Conservation (phyloP, 768 basidiomycete genomes). For the Xanthoconium stramineum region DNA sequence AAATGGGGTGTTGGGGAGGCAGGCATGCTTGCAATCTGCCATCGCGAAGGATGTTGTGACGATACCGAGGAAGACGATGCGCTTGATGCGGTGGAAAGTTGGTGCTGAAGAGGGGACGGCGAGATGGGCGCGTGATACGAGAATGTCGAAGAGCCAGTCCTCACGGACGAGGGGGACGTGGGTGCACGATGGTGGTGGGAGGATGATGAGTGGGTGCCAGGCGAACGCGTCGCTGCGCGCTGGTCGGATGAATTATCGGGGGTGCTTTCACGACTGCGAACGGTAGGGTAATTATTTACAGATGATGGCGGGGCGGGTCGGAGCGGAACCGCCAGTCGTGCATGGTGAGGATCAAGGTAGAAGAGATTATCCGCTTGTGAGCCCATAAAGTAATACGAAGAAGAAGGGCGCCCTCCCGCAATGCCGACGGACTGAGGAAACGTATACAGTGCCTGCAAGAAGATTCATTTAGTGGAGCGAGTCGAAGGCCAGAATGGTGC, state of each 20-base stretch:
- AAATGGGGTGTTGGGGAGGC: conserved; percentile 20
- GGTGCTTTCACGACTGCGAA: conserved; percentile 28
- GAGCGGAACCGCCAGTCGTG: conserved; percentile 73
- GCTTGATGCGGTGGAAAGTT: conserved; percentile 47
- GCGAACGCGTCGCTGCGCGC: conserved; percentile 26
- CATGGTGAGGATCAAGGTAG: conserved; percentile 78
- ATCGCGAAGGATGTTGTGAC: conserved; percentile 29
- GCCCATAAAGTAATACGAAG: conserved; percentile 97
- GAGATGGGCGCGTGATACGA: conserved; percentile 60
- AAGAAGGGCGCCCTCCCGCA: conserved; percentile 94
- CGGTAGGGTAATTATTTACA: conserved; percentile 19
- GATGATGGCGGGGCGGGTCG: conserved; percentile 43
- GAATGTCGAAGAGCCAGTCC: conserved; percentile 46
- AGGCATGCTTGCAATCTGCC: conserved; percentile 26
- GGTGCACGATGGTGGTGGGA: conserved; percentile 36
- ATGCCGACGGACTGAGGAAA: conserved; percentile 97
- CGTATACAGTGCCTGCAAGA: conserved; percentile 70
- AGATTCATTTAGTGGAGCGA: not conserved
- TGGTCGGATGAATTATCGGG: conserved; percentile 31
- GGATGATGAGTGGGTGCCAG: conserved; percentile 16
- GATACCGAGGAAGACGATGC: conserved; percentile 31
- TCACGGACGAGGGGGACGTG: conserved; percentile 50
- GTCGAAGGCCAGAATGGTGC: not conserved
- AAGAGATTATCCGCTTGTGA: conserved; percentile 85
- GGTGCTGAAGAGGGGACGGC: conserved; percentile 64